Evolutionary conservation across 352 stramenopile species (phyloP), one percentile per base, ranked within the genome.

Genomic region (Globisporangium paddicum): DNA sequence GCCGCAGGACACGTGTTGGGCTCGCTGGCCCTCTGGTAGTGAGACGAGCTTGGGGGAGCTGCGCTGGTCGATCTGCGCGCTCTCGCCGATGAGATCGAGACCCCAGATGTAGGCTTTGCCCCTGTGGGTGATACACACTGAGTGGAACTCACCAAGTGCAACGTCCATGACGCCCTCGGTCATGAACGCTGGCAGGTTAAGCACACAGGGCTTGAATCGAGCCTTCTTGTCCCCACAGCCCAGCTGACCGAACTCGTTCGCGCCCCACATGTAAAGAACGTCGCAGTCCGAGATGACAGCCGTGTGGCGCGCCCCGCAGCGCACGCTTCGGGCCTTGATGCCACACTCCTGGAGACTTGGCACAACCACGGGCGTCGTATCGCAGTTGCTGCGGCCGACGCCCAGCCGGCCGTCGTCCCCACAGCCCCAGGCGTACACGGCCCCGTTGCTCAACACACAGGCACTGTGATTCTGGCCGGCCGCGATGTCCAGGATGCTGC

Each of bases 241-340:
- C 25, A 91, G 69, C 59, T 93, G 84, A 5, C 79, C 84, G 46
- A 91, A 91, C 46, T 93, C 79, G 51, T 91, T 93, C 0, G 79
- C 82, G 8, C 84, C 84, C 81, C 84, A 91, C 21, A 87, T 66
- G 59, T 89, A 90, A n/a, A 93, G 52, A 45, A 86, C 55, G 47
- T 90, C 79, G 10, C 51, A 62, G 49, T 89, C 79, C 16, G 80
- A 90, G 32, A 93, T 64, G 10, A 87, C 55, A 2, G 80, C 79
- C 26, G 85, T 90, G 67, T 90, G 77, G 18, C 79, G 72, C 2
- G 72, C 80, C 2, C 83, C 83, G 53, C 83, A 93, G 19, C 77
- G 77, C n/a, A 90, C 69, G 10, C 62, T 63, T 5, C 82, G 77
- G 0, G 62, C 69, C 28, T 66, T 66, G 4, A 93, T 45, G 2